A percentile compares a stretch with the other conserved stretches of the same genome.
Conservation (phyloP, 2,329 filamentous ascomycete species). For the Fusarium circinatum region DNA sequence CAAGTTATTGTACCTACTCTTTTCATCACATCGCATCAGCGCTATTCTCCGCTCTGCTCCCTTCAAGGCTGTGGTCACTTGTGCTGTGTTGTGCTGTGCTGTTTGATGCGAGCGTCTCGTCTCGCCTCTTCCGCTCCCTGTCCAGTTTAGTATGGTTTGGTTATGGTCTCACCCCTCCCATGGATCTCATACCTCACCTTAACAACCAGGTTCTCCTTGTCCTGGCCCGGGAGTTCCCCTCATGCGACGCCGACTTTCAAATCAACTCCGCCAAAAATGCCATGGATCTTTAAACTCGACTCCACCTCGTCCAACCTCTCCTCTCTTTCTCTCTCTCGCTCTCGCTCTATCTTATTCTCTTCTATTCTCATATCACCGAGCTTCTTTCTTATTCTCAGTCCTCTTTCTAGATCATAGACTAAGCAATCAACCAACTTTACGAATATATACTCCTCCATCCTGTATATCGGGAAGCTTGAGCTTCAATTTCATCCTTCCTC, state of each 20-base stretch:
- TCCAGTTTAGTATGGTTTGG: constrained; percentile 12
- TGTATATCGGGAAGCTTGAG: neutral
- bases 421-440: constrained; percentile 1
- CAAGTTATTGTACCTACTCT: neutral
- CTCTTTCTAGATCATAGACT: neutral
- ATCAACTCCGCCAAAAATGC: constrained; percentile 35
- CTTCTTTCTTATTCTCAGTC: constrained; percentile 8
- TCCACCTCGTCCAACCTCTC: constrained; percentile 43
- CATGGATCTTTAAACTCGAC: constrained; percentile 44
- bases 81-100: neutral
- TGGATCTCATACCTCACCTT: constrained; percentile 35
- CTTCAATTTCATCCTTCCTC: constrained; percentile 13
- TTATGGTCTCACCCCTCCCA: constrained; percentile 38
- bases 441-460: neutral
- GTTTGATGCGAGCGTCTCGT: constrained; percentile 30
- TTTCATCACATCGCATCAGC: constrained; percentile 7
- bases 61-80: constrained; percentile 32
- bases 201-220: constrained; percentile 36
- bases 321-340: neutral
- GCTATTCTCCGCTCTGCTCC: constrained; percentile 12
- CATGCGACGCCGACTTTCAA: constrained; percentile 24
- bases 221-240: constrained; percentile 35
- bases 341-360: constrained; percentile 20
- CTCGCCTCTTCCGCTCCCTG: constrained; percentile 25
- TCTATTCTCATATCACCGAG: constrained; percentile 28